Conservation (phyloP, 495 filamentous ascomycete genomes). For the Lepraria neglecta region DNA sequence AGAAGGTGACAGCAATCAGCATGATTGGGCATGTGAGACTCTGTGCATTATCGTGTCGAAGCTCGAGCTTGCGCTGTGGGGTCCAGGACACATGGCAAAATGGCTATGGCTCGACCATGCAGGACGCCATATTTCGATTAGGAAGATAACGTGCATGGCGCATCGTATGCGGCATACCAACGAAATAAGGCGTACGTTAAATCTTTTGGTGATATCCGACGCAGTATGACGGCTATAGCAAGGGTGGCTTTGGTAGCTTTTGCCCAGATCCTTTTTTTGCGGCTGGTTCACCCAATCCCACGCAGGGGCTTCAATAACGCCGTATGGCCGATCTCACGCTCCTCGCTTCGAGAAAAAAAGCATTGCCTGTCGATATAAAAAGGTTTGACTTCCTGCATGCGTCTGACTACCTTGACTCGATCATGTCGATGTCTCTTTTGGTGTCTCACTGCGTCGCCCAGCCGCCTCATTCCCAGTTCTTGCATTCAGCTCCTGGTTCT, state of each 20-base stretch:
- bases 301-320: too few species aligned
- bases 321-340: too few species aligned
- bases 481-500: neutral
- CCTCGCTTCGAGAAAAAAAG: too few species aligned
- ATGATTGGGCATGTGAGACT: neutral
- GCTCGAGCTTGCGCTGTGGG: neutral
- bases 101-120: neutral
- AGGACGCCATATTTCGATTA: constrained; percentile 10
- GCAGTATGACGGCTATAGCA: constrained; percentile 5
- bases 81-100: constrained; percentile 7
- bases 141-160: constrained; percentile 12
- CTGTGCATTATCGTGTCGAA: neutral
- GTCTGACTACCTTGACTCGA: too few species aligned
- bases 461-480: neutral
- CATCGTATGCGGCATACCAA: constrained; percentile 6
- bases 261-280: too few species aligned
- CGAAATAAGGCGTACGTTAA: constrained; percentile 7
- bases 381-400: too few species aligned
- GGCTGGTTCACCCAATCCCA: too few species aligned
- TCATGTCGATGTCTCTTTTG: too few species aligned
- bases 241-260: neutral
- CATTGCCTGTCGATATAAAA: too few species aligned
- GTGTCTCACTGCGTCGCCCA: too few species aligned
- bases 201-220: constrained; percentile 11
- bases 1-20: neutral